These are phyloP conservation scores for Auriscalpium orientale DNA, from an alignment of 768 basidiomycete genomes.

Conservation along the genomic window DNA sequence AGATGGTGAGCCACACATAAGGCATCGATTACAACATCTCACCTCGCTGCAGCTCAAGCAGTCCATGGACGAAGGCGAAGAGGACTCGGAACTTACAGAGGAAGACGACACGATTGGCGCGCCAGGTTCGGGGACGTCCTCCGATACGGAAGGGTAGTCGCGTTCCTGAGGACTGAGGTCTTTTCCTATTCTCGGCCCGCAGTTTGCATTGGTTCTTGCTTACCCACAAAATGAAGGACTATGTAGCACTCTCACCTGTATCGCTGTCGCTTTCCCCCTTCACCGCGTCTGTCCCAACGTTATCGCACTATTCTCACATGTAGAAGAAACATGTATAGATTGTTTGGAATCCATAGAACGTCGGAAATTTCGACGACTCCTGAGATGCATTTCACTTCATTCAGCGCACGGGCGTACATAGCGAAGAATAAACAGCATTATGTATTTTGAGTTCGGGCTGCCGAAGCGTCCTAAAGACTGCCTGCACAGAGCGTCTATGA, in stretches of 20 bases:
- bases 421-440: background rate
- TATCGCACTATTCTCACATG: no score
- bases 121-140: conserved; percentile 6
- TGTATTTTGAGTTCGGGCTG: conserved; percentile 6
- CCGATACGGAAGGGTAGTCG: conserved; percentile 8
- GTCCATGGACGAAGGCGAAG: conserved; percentile 54
- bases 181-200: background rate
- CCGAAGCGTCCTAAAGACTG: background rate
- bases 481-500: conserved; percentile 26
- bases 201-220: no score
- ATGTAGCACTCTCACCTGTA: no score
- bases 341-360: no score
- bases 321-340: no score
- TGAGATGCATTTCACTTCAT: no score
- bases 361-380: no score
- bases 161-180: background rate
- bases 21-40: background rate
- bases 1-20: conserved; percentile 62
- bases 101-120: conserved; percentile 16
- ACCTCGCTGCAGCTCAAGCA: conserved; percentile 56
- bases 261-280: no score
- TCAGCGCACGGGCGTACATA: no score
- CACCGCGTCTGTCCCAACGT: no score
- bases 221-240: no score
- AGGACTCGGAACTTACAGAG: conserved; percentile 9